A percentile compares a stretch with the other conserved stretches of the same genome.
Conservation (phyloP, 495 filamentous ascomycete species). For the Aspergillus ostianus region DNA sequence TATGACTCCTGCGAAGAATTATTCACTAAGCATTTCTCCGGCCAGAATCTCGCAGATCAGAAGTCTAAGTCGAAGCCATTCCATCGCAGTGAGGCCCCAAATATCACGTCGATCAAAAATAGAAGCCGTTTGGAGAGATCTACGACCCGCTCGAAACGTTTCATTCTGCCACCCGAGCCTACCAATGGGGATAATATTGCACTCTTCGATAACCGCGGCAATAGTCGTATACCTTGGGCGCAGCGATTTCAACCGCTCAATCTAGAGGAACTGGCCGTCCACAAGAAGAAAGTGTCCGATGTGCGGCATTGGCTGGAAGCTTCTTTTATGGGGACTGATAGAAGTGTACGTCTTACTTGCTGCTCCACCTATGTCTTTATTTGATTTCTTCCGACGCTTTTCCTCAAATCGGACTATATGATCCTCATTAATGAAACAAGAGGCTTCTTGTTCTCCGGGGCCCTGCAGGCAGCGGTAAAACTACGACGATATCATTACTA, state of each 20-base stretch:
- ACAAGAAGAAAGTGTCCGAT: conserved; percentile 89
- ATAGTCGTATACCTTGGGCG: conserved; percentile 66
- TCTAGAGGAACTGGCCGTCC: conserved; percentile 82
- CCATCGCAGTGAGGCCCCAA: neutral
- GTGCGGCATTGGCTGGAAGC: conserved; percentile 77
- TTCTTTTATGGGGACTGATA: conserved; percentile 59
- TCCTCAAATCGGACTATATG: neutral
- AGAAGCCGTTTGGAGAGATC: conserved; percentile 9
- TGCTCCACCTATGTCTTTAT: neutral
- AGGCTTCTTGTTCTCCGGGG: conserved; percentile 82
- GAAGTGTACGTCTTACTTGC: conserved; percentile 30
- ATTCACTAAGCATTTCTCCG: conserved; percentile 26
- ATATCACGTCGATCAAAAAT: neutral
- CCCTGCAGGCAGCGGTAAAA: conserved; percentile 91
- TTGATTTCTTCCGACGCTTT: conserved; percentile 18
- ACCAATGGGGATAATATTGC: neutral
- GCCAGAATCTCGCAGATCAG: neutral
- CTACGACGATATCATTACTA: conserved; percentile 75
- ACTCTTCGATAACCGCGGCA: neutral
- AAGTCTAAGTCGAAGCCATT: neutral
- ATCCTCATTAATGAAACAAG: conserved; percentile 36
- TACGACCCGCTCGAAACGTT: conserved; percentile 24
- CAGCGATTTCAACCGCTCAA: conserved; percentile 73
- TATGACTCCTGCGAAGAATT: conserved; percentile 50
- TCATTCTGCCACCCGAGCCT: conserved; percentile 20